Evolutionary conservation across 169 alveolate species (phyloP).

Genomic region (Eimeria sp.): DNA sequence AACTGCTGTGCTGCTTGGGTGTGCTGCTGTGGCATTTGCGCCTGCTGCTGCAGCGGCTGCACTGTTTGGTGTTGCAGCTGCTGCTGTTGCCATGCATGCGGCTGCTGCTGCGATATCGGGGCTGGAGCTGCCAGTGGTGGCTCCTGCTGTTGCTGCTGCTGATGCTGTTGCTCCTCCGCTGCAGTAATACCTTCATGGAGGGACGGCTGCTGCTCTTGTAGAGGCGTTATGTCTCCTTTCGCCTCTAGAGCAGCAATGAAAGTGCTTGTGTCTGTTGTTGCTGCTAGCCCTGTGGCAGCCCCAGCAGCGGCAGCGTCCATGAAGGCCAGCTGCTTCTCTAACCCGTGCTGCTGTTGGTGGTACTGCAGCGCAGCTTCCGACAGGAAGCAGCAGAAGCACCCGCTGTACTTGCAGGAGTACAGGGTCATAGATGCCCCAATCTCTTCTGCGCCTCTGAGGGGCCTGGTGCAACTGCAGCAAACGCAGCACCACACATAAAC

Average conservation of each 20-base stretch:
- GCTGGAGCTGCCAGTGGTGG: not conserved
- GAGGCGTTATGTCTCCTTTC: not conserved
- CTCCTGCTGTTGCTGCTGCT: conserved; percentile 5
- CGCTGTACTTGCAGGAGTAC: conserved; percentile 1
- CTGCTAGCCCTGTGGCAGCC: not conserved
- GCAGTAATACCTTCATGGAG: not conserved
- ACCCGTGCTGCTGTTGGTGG: conserved; percentile 44
- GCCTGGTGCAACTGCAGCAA: conserved; percentile 8
- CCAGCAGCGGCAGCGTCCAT: conserved; percentile 43
- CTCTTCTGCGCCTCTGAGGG: conserved; percentile 3
- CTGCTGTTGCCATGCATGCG: conserved; percentile 35
- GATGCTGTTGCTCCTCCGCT: not conserved
- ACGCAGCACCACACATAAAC: conserved; percentile 14
- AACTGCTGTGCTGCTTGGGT: not conserved
- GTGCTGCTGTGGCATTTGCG: not conserved
- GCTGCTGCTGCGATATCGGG: conserved; percentile 12
- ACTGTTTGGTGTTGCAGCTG: conserved; percentile 32
- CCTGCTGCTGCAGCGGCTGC: not conserved
- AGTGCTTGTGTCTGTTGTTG: not conserved
- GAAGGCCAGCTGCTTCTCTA: conserved; percentile 64
- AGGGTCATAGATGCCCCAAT: not conserved
- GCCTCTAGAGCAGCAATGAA: conserved; percentile 36
- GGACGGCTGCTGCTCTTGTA: conserved; percentile 18
- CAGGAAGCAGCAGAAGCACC: conserved; percentile 35
- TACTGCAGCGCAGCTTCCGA: conserved; percentile 29